These are phyloP conservation scores for Pleurotus salmoneostramineus DNA, from an alignment of 768 basidiomycete species.

Conservation along the genomic window DNA sequence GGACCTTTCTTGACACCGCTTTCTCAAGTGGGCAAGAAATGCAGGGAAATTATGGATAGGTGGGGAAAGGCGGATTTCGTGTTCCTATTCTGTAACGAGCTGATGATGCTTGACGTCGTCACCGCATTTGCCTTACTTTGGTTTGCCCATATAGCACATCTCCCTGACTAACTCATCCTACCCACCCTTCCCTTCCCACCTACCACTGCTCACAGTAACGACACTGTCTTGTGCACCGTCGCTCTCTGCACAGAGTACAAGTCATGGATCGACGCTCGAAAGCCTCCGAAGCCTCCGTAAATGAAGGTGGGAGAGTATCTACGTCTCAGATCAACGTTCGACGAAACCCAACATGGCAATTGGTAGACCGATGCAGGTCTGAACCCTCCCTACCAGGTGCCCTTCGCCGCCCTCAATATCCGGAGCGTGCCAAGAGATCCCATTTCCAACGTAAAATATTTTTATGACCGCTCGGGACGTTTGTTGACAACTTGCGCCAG, in stretches of 20 bases:
- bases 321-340: slow-evolving; percentile 2
- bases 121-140: not conserved
- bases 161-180: not conserved
- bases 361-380: too few relatives aligned
- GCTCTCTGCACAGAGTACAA: too few relatives aligned
- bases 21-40: not conserved
- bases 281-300: not conserved
- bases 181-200: not conserved
- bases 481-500: too few relatives aligned
- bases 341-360: too few relatives aligned
- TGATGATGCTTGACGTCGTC: not conserved
- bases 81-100: not conserved
- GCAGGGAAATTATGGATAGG: not conserved
- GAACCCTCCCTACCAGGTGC: too few relatives aligned
- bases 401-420: too few relatives aligned
- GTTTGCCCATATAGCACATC: not conserved
- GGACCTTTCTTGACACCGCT: not conserved
- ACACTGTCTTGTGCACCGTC: too few relatives aligned
- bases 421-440: too few relatives aligned
- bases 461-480: too few relatives aligned
- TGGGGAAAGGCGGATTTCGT: not conserved
- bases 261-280: not conserved
- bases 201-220: too few relatives aligned
- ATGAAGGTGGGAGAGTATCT: slow-evolving; percentile 6
- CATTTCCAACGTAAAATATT: too few relatives aligned